phyloP scores from a whole-genome alignment of 768 basidiomycete species.

The Boletus coccyginus region DNA sequence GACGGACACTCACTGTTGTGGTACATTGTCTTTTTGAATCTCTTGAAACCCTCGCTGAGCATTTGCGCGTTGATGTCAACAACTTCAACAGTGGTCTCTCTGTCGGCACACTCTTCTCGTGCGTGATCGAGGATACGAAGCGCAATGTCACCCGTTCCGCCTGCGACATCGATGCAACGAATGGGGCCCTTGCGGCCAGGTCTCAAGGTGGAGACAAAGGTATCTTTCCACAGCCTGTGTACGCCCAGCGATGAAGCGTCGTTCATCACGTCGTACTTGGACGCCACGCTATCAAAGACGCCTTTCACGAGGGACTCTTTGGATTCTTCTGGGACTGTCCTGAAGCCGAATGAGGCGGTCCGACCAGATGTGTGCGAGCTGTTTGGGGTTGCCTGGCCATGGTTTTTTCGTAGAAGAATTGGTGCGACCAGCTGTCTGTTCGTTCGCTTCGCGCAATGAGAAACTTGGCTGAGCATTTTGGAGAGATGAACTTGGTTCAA shows the following conservation, averaged over 20 bases:
- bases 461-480: slow-evolving; percentile 17
- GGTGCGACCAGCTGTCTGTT: slow-evolving; percentile 10
- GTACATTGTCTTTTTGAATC: slow-evolving; percentile 98
- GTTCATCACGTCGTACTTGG: slow-evolving; percentile 97
- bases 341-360: slow-evolving; percentile 92
- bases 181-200: slow-evolving; percentile 74
- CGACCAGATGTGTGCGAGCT: slow-evolving; percentile 23
- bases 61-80: slow-evolving; percentile 96
- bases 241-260: slow-evolving; percentile 97
- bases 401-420: slow-evolving; percentile 20
- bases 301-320: slow-evolving; percentile 91
- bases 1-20: slow-evolving; percentile 72
- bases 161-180: slow-evolving; percentile 93
- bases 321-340: slow-evolving; percentile 76
- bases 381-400: slow-evolving; percentile 12
- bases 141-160: slow-evolving; percentile 97
- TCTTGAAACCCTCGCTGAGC: slow-evolving; percentile 85
- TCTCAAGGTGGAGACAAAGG: slow-evolving; percentile 70
- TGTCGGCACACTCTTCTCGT: slow-evolving; percentile 82
- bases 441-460: slow-evolving; percentile 14
- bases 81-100: slow-evolving; percentile 85
- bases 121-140: slow-evolving; percentile 90
- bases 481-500: not conserved
- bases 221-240: slow-evolving; percentile 96
- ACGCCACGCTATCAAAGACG: slow-evolving; percentile 95